A percentile compares a stretch with the other conserved stretches of the same genome.
Conservation (phyloP, 2,329 filamentous ascomycete genomes). For the Beauveria bassiana region DNA sequence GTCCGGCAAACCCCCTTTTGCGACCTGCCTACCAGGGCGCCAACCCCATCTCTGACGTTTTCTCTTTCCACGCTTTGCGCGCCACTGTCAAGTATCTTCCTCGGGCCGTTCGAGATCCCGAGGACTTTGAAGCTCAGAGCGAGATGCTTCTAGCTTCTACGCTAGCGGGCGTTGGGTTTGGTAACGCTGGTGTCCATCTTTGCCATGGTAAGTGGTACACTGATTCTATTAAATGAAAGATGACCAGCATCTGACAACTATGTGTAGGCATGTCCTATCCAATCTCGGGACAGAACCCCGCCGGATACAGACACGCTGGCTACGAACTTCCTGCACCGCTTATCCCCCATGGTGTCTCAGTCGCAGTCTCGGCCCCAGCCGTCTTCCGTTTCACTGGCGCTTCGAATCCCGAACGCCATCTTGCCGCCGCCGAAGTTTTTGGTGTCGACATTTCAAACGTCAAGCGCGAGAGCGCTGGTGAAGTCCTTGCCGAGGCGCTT, state of each 20-base stretch:
- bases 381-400: conserved; percentile 91
- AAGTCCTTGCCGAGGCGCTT: conserved; percentile 77
- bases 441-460: conserved; percentile 84
- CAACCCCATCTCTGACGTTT: conserved; percentile 96
- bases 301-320: conserved; percentile 73
- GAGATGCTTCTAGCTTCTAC: conserved; percentile 96
- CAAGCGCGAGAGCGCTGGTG: conserved; percentile 82
- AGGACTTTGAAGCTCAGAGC: conserved; percentile 85
- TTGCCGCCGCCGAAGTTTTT: conserved; percentile 82
- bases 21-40: conserved; percentile 93
- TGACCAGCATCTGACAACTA: neutral
- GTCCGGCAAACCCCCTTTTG: conserved; percentile 82
- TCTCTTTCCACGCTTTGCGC: conserved; percentile 77
- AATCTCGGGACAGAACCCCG: conserved; percentile 89
- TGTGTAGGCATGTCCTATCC: conserved; percentile 83
- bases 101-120: conserved; percentile 75
- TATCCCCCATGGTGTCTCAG: conserved; percentile 92
- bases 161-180: conserved; percentile 90
- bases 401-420: conserved; percentile 85
- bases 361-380: conserved; percentile 85
- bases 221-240: neutral
- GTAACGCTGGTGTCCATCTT: conserved; percentile 90
- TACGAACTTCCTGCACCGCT: conserved; percentile 71
- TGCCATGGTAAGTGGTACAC: conserved; percentile 45
- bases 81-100: conserved; percentile 89